Percentiles rank a stretch among this genome's conserved stretches.
These are phyloP conservation scores for Yarrowia hollandica DNA, from an alignment of 805 yeast genomes.

Conservation along the genomic window DNA sequence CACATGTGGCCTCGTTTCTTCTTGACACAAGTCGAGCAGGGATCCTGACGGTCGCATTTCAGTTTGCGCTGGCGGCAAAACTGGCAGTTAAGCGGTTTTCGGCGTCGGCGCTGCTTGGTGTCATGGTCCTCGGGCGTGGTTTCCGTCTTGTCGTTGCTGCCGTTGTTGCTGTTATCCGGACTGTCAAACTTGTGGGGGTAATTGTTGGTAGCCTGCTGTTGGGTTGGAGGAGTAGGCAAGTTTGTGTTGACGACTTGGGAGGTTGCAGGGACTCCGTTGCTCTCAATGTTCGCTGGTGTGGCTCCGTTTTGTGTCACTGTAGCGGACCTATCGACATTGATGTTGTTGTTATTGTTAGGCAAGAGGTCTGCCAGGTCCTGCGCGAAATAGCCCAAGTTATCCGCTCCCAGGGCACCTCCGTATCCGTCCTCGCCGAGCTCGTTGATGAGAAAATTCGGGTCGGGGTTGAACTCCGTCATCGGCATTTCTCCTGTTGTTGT, in stretches of 20 bases:
- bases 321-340: too few relatives aligned
- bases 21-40: slow-evolving; percentile 40
- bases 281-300: too few relatives aligned
- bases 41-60: slow-evolving; percentile 41
- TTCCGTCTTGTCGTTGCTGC: neutral
- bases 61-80: slow-evolving; percentile 42
- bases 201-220: neutral
- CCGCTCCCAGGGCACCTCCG: neutral
- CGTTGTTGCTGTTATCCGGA: neutral
- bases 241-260: neutral
- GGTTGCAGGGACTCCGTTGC: neutral
- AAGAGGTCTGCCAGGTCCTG: slow-evolving; percentile 15
- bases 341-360: neutral
- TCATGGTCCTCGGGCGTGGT: neutral
- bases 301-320: too few relatives aligned
- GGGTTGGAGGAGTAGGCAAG: neutral
- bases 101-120: slow-evolving; percentile 35
- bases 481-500: too few relatives aligned
- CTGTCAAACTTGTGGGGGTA: slow-evolving; percentile 2
- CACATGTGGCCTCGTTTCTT: slow-evolving; percentile 33
- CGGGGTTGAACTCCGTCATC: neutral
- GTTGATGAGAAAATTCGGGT: neutral
- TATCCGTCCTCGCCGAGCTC: neutral
- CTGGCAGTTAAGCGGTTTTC: slow-evolving; percentile 40
- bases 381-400: slow-evolving; percentile 14